A percentile compares a stretch with the other conserved stretches of the same genome.
These are phyloP conservation scores for Phaeophleospora eucalypticola DNA, from an alignment of 2,329 filamentous ascomycete species.

Conservation along the genomic window DNA sequence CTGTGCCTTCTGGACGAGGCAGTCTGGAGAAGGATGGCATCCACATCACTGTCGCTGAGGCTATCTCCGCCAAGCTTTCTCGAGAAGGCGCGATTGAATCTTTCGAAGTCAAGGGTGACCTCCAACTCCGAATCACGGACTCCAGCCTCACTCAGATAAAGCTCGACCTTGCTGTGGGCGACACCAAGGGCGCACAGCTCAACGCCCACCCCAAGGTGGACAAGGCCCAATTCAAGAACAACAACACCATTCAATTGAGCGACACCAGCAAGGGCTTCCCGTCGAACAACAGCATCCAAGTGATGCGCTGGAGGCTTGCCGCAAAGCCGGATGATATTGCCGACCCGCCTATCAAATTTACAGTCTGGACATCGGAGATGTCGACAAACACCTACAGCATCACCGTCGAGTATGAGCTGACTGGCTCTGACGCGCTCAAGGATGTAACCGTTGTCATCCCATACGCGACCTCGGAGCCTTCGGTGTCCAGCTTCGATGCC, in stretches of 20 bases:
- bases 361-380: constrained; percentile 93
- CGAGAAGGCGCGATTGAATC: constrained; percentile 83
- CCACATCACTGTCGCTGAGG: constrained; percentile 81
- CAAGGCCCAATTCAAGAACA: constrained; percentile 76
- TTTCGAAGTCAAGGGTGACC: constrained; percentile 84
- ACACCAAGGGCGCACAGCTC: constrained; percentile 83
- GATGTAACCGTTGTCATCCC: constrained; percentile 88
- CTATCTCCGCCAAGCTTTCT: constrained; percentile 84
- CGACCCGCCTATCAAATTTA: constrained; percentile 89
- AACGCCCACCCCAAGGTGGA: constrained; percentile 96
- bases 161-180: constrained; percentile 69
- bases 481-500: constrained; percentile 88
- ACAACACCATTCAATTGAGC: constrained; percentile 83
- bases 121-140: constrained; percentile 87
- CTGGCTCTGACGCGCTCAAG: constrained; percentile 69
- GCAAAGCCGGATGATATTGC: constrained; percentile 75
- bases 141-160: constrained; percentile 87
- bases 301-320: constrained; percentile 85
- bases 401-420: constrained; percentile 93
- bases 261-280: constrained; percentile 87
- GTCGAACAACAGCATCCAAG: constrained; percentile 86
- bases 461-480: constrained; percentile 77
- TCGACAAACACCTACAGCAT: constrained; percentile 76
- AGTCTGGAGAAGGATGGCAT: constrained; percentile 78
- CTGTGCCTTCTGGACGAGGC: constrained; percentile 54